Conservation (phyloP, 176 grass and related monocot genomes). For the Oryza punctata region DNA sequence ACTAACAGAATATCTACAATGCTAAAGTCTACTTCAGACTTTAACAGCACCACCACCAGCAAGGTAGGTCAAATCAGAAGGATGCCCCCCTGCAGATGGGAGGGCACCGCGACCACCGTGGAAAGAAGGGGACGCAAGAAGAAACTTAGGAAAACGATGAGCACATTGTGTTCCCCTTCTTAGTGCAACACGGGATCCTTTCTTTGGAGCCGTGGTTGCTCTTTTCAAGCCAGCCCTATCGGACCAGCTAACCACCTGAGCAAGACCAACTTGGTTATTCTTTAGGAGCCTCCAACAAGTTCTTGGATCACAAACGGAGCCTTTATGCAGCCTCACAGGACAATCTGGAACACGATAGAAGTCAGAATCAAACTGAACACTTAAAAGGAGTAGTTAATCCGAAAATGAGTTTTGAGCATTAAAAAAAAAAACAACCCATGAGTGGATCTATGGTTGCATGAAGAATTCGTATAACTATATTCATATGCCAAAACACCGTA, state of each 20-base stretch:
- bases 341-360: constrained; percentile 31
- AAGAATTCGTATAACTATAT: neutral
- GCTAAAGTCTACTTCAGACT: constrained; percentile 49
- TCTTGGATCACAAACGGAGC: constrained; percentile 15
- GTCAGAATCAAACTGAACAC: neutral
- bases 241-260: constrained; percentile 65
- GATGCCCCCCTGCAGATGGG: constrained; percentile 90
- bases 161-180: constrained; percentile 59
- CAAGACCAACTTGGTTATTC: constrained; percentile 39
- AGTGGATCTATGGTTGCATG: neutral
- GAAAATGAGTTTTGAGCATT: neutral
- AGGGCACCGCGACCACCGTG: constrained; percentile 87
- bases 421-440: neutral
- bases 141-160: constrained; percentile 67
- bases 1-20: constrained; percentile 38
- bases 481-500: neutral
- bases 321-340: neutral
- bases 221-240: constrained; percentile 68
- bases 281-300: constrained; percentile 21
- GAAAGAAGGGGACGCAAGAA: constrained; percentile 84
- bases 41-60: constrained; percentile 63
- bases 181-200: constrained; percentile 49
- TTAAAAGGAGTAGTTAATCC: neutral
- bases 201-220: constrained; percentile 78
- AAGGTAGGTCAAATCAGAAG: constrained; percentile 80